These are phyloP conservation scores for Leccinum variicolor DNA, from an alignment of 768 basidiomycete species.

Conservation along the genomic window DNA sequence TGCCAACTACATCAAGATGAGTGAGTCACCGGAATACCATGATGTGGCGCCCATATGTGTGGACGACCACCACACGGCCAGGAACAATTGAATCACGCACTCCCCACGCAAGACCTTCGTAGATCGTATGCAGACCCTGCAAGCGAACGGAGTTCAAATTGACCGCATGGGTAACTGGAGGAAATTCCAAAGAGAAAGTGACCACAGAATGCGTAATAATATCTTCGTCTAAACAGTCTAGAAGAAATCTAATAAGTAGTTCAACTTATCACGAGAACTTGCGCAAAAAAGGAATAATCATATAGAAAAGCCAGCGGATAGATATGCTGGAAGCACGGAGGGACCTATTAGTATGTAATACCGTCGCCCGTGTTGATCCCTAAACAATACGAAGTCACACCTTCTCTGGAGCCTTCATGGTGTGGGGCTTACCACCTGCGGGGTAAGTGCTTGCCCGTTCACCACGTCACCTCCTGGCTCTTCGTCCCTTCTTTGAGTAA, in stretches of 20 bases:
- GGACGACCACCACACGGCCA: slow-evolving; percentile 7
- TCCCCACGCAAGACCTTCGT: slow-evolving; percentile 14
- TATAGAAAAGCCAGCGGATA: slow-evolving; percentile 36
- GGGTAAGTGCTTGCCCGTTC: slow-evolving; percentile 35
- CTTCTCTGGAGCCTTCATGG: slow-evolving; percentile 27
- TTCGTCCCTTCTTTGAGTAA: slow-evolving; percentile 34
- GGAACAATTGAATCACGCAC: background rate
- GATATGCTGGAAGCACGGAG: slow-evolving; percentile 23
- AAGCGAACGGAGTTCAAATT: slow-evolving; percentile 10
- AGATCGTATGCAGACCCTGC: slow-evolving; percentile 9
- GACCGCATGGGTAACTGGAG: slow-evolving; percentile 6
- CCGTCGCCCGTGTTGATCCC: slow-evolving; percentile 22
- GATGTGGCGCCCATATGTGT: slow-evolving; percentile 2
- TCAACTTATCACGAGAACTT: slow-evolving; percentile 18
- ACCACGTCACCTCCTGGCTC: slow-evolving; percentile 38
- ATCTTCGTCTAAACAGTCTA: slow-evolving; percentile 23
- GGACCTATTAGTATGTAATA: slow-evolving; percentile 20
- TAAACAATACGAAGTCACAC: slow-evolving; percentile 31
- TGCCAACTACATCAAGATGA: background rate
- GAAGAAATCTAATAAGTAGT: slow-evolving; percentile 25
- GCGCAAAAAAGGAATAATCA: slow-evolving; percentile 37
- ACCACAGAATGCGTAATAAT: slow-evolving; percentile 10
- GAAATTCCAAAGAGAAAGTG: slow-evolving; percentile 15
- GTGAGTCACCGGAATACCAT: background rate
- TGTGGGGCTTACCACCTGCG: slow-evolving; percentile 34